Evolutionary conservation across 2,329 filamentous ascomycete species (phyloP), one percentile per base, ranked within the genome.

Genomic region (Delphinella strobiligena): DNA sequence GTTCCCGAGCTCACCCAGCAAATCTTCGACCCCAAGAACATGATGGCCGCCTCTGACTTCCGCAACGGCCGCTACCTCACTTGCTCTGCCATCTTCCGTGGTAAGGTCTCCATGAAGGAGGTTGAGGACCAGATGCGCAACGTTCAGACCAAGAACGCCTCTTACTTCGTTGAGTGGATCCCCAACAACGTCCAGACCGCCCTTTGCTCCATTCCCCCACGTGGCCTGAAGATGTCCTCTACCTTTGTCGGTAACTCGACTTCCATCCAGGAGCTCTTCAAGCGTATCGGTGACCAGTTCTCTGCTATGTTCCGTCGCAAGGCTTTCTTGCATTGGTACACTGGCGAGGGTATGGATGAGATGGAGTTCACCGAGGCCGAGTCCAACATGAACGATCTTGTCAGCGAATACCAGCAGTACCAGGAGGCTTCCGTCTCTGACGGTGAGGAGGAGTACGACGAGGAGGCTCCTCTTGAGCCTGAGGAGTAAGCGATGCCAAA

Each of bases 291-390:
- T 63, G 91, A 98, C 69, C 91, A 98, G 74, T 98, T 98, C 80
- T 88, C 82, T 71, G 91, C 88, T 64, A 98, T 98, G 91, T 98
- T 98, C 82, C 80, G 91, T 73, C 87, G 91, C 72, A 98, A 96
- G 84, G 91, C 91, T 80, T 98, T 98, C 87, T 85, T 98, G 79
- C 91, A 96, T 76, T 98, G 91, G 91, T 98, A 98, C 74, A 98
- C 91, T 79, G 88, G 88, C 62, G 91, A 98, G 78, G 91, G 91
- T 73, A 98, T 98, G 91, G 91, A 98, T 71, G 91, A 98, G 82
- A 96, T 98, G 91, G 91, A 98, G 75, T 98, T 98, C 76, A 98
- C 91, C 63, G 91, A 98, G 78, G 91, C 91, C 56, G 91, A 98
- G 81, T 93, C 85, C 71, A 98, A 98, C 78, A 96, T 98, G 91